Conservation (phyloP, 768 basidiomycete genomes). For the Floccularia luteovirens region DNA sequence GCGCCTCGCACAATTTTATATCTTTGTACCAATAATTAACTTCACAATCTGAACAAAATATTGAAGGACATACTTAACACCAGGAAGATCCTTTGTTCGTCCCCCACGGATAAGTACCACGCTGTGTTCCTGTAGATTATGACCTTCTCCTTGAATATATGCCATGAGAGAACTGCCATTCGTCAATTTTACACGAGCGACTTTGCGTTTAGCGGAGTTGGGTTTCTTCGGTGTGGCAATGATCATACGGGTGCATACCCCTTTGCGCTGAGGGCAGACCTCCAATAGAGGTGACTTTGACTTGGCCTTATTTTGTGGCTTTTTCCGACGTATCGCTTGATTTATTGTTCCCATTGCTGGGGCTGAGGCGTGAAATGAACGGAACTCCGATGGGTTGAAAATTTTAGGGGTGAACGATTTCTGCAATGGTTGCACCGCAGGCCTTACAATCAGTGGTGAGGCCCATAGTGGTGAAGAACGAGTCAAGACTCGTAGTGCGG, state of each 20-base stretch:
- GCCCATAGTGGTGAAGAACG: conserved; percentile 19
- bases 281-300: conserved; percentile 79
- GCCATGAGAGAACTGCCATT: conserved; percentile 87
- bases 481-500: conserved; percentile 24
- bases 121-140: conserved; percentile 96
- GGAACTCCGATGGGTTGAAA: too few relatives aligned
- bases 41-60: neutral
- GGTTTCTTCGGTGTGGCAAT: conserved; percentile 93
- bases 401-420: conserved; percentile 7
- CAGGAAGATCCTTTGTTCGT: conserved; percentile 94
- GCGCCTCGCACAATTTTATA: conserved; percentile 95
- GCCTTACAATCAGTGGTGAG: conserved; percentile 17
- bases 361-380: conserved; percentile 59
- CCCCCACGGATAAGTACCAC: conserved; percentile 95
- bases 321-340: conserved; percentile 80
- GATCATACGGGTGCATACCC: conserved; percentile 78
- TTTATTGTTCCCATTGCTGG: conserved; percentile 67
- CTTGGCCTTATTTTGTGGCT: conserved; percentile 35
- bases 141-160: conserved; percentile 96
- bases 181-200: conserved; percentile 86
- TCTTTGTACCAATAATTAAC: conserved; percentile 29
- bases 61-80: conserved; percentile 68
- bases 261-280: conserved; percentile 80
- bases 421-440: conserved; percentile 10
- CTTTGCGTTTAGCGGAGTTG: conserved; percentile 97